Conservation (phyloP, 129 eudicot species). For the Centrapalus pauciflorus region DNA sequence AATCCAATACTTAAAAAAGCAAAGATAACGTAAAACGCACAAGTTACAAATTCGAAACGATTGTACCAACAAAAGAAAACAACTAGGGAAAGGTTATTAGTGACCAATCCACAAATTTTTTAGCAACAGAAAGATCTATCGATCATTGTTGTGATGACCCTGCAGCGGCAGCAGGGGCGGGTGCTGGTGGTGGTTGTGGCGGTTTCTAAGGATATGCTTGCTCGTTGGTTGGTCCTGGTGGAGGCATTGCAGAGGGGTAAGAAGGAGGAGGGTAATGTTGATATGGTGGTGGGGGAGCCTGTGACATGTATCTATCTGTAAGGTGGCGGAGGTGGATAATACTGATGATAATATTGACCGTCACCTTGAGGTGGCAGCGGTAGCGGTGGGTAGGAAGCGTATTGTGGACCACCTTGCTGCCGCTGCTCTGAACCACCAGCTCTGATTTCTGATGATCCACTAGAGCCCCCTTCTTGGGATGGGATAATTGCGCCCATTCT, state of each 20-base stretch:
- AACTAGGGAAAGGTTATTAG: not conserved
- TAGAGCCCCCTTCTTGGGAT: constrained; percentile 51
- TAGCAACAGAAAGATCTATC: not conserved
- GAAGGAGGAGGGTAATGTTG: constrained; percentile 65
- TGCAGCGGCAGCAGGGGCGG: not conserved
- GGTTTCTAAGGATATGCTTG: constrained; percentile 24
- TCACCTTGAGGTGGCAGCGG: constrained; percentile 46
- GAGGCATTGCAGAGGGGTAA: constrained; percentile 43
- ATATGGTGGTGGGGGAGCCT: constrained; percentile 41
- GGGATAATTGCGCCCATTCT: constrained; percentile 62
- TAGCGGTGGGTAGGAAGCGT: constrained; percentile 29
- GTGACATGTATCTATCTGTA: constrained; percentile 65
- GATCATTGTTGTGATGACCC: not conserved
- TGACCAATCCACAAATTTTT: not conserved
- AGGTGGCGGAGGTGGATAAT: constrained; percentile 70
- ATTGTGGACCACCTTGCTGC: constrained; percentile 39
- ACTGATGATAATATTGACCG: constrained; percentile 65
- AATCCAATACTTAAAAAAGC: constrained; percentile 3
- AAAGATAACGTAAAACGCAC: not conserved
- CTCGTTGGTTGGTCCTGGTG: constrained; percentile 35
- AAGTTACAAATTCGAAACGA: not conserved
- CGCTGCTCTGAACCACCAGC: constrained; percentile 35
- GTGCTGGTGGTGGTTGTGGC: constrained; percentile 10
- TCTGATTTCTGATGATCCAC: constrained; percentile 23
- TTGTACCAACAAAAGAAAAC: not conserved